Evolutionary conservation across 306 rosid species (phyloP).

Genomic region (Begonia masoniana): DNA sequence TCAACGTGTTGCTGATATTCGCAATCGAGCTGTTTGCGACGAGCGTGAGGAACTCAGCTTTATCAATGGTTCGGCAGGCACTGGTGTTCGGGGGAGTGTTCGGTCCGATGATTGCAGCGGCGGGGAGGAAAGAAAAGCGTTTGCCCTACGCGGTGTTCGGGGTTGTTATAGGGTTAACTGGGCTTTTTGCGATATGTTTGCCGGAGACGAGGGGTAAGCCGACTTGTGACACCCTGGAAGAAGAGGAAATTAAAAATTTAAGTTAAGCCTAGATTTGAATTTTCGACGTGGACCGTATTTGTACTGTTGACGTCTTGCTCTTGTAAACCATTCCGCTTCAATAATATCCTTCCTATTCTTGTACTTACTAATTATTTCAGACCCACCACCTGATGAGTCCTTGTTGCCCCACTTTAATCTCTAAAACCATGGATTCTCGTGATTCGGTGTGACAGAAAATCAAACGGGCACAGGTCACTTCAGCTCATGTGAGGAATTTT

Average conservation of each 20-base stretch:
- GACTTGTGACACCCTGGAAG: conserved; percentile 47
- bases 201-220: conserved; percentile 48
- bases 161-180: conserved; percentile 26
- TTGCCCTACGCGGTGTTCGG: conserved; percentile 53
- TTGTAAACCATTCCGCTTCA: too few species aligned
- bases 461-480: too few species aligned
- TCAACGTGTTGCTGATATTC: conserved; percentile 26
- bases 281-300: too few species aligned
- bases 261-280: too few species aligned
- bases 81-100: conserved; percentile 54
- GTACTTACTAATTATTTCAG: too few species aligned
- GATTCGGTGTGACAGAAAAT: too few species aligned
- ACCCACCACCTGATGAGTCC: too few species aligned
- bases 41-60: conserved; percentile 48
- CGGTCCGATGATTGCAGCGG: conserved; percentile 35
- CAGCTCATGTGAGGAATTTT: too few species aligned
- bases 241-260: conserved; percentile 19
- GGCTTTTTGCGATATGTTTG: conserved; percentile 32
- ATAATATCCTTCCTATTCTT: too few species aligned
- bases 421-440: too few species aligned
- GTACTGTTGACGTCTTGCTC: too few species aligned
- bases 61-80: conserved; percentile 57
- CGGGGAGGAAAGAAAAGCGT: conserved; percentile 24
- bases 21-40: conserved; percentile 53
- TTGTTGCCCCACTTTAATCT: too few species aligned